phyloP scores from a whole-genome alignment of 1,139 yeast species.

The Chernovozyma sophiae-reginae region DNA sequence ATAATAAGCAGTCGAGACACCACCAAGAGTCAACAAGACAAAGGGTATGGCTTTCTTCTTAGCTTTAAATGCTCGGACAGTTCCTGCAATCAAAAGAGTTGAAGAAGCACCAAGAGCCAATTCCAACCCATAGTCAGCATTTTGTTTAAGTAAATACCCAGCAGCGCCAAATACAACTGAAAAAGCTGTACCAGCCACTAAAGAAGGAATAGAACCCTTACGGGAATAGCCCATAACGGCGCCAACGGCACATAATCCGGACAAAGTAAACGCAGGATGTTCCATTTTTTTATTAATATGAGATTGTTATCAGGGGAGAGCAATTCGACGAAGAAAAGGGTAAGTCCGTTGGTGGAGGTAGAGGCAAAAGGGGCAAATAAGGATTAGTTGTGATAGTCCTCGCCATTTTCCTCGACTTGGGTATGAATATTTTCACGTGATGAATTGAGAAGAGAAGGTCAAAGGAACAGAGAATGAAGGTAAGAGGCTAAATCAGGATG shows the following conservation, averaged over 20 bases:
- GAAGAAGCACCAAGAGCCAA: slow-evolving; percentile 71
- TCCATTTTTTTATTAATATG: slow-evolving; percentile 54
- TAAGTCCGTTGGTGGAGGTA: no score
- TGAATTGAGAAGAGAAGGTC: no score
- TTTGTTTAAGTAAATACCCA: slow-evolving; percentile 70
- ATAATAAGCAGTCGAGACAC: slow-evolving; percentile 64
- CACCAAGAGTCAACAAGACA: slow-evolving; percentile 60
- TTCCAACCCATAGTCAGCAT: slow-evolving; percentile 78
- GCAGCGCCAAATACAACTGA: slow-evolving; percentile 70
- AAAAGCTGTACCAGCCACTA: slow-evolving; percentile 71
- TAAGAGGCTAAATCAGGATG: no score
- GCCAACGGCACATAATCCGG: slow-evolving; percentile 71
- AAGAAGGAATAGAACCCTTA: slow-evolving; percentile 74
- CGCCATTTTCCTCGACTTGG: no score
- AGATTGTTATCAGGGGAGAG: no score
- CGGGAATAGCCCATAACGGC: slow-evolving; percentile 70
- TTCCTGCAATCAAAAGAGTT: slow-evolving; percentile 62
- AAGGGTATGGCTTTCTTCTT: slow-evolving; percentile 72
- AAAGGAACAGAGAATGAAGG: no score
- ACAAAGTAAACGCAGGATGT: slow-evolving; percentile 74
- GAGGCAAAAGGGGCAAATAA: no score
- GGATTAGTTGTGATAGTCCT: no score
- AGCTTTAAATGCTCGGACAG: slow-evolving; percentile 60
- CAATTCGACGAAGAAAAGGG: no score
- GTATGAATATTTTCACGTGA: no score